phyloP scores from a whole-genome alignment of 345 rosid genomes.

The Salix exigua region DNA sequence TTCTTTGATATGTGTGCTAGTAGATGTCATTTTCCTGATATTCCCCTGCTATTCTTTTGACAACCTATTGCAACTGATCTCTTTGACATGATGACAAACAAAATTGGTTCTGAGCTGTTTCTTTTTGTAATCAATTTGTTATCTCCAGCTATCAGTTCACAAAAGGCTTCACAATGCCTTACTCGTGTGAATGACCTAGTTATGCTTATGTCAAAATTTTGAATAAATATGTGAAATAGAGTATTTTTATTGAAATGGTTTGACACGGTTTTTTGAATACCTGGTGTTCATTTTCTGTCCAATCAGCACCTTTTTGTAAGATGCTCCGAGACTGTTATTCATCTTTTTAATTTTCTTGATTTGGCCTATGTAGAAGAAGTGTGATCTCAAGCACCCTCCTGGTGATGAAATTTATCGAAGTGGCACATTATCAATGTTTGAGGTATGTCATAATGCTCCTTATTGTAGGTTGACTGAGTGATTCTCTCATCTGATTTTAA shows the following conservation, averaged over 20 bases:
- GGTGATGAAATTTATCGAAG: constrained; percentile 98
- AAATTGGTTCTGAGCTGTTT: neutral
- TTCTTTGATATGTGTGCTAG: neutral
- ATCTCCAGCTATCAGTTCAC: neutral
- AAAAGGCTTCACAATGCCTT: neutral
- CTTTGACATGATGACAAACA: neutral
- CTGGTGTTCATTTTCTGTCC: neutral
- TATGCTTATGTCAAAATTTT: neutral
- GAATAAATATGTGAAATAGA: neutral
- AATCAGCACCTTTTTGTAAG: neutral
- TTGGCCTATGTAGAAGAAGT: constrained; percentile 56
- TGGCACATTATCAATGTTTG: constrained; percentile 97
- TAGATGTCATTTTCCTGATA: neutral
- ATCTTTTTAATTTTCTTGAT: neutral
- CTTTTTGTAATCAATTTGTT: too few species aligned
- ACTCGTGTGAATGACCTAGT: neutral
- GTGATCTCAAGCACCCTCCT: constrained; percentile 98
- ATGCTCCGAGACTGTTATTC: neutral
- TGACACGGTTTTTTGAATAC: neutral
- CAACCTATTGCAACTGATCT: neutral
- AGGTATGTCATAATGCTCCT: constrained; percentile 39
- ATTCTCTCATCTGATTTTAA: neutral
- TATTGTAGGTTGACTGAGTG: neutral
- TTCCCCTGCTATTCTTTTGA: neutral
- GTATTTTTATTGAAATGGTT: neutral